These are phyloP conservation scores for Caulochytrium protostelioides DNA, from an alignment of 371 early-diverging fungal genomes.

Conservation along the genomic window DNA sequence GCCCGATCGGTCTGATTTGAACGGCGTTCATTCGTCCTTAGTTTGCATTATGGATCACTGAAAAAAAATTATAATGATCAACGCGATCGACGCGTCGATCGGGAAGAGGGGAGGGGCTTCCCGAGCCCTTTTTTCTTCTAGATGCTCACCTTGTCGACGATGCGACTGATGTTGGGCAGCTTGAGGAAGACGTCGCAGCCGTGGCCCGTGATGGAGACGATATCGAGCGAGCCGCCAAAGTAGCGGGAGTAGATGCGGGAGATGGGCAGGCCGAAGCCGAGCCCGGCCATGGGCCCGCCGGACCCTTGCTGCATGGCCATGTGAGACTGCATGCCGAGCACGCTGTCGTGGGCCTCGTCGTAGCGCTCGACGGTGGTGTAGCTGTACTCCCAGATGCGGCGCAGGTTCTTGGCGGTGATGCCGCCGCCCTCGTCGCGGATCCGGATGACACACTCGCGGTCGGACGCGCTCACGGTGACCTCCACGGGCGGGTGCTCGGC, in stretches of 20 bases:
- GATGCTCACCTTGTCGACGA: no score
- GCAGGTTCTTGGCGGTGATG: slow-evolving; percentile 46
- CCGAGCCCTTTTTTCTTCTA: no score
- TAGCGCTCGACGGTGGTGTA: slow-evolving; percentile 65
- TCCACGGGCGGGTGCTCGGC: slow-evolving; percentile 50
- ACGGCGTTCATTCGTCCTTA: no score
- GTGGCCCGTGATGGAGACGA: slow-evolving; percentile 63
- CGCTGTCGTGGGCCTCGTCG: slow-evolving; percentile 22
- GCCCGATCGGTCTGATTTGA: no score
- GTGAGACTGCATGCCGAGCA: slow-evolving; percentile 15
- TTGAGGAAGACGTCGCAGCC: slow-evolving; percentile 84
- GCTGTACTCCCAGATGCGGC: slow-evolving; percentile 74
- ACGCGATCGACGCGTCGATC: no score
- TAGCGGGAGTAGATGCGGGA: slow-evolving; percentile 75
- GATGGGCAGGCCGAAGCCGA: slow-evolving; percentile 69
- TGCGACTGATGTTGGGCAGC: slow-evolving; percentile 59
- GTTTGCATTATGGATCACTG: no score
- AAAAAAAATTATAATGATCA: no score
- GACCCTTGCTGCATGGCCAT: slow-evolving; percentile 58
- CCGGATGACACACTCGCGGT: slow-evolving; percentile 59
- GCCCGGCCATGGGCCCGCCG: slow-evolving; percentile 58
- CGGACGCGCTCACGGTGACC: slow-evolving; percentile 57
- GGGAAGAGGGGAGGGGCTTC: no score
- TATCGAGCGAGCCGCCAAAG: slow-evolving; percentile 74
- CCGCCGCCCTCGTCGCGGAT: slow-evolving; percentile 89